Conservation (phyloP, 176 grass and related monocot species). For the Elymus sibiricus region DNA sequence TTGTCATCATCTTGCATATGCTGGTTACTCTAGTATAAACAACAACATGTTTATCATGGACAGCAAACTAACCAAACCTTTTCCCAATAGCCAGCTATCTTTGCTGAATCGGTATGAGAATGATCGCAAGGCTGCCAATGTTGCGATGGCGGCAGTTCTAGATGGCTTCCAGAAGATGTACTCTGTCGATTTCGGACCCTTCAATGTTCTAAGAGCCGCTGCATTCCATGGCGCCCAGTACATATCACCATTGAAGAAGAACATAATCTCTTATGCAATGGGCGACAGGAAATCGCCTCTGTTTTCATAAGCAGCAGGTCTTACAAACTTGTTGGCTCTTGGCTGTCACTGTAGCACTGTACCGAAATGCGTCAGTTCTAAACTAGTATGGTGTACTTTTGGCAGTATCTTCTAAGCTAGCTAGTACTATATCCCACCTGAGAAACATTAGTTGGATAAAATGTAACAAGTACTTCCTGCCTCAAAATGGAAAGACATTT, state of each 20-base stretch:
- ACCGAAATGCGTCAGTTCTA: neutral
- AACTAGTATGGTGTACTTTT: neutral
- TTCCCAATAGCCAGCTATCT: conserved; percentile 39
- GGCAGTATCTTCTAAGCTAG: neutral
- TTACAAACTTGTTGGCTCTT: neutral
- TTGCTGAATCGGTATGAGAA: conserved; percentile 72
- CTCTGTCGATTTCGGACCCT: conserved; percentile 76
- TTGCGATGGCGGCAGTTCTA: conserved; percentile 73
- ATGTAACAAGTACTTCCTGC: no score
- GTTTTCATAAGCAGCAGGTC: conserved; percentile 34
- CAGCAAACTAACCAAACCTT: neutral
- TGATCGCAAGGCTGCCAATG: conserved; percentile 61
- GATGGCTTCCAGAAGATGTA: conserved; percentile 89
- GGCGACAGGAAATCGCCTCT: conserved; percentile 64
- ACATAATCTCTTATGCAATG: conserved; percentile 77
- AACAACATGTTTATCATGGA: neutral
- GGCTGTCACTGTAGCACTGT: neutral
- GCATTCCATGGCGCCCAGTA: conserved; percentile 81
- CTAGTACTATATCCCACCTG: neutral
- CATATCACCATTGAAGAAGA: conserved; percentile 71
- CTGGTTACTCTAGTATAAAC: neutral
- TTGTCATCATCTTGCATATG: neutral
- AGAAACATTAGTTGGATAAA: neutral
- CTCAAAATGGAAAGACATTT: no score
- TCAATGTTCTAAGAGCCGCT: conserved; percentile 67